Evolutionary conservation across 2,329 filamentous ascomycete genomes (phyloP).

Genomic region (Keithomyces neogunnii): DNA sequence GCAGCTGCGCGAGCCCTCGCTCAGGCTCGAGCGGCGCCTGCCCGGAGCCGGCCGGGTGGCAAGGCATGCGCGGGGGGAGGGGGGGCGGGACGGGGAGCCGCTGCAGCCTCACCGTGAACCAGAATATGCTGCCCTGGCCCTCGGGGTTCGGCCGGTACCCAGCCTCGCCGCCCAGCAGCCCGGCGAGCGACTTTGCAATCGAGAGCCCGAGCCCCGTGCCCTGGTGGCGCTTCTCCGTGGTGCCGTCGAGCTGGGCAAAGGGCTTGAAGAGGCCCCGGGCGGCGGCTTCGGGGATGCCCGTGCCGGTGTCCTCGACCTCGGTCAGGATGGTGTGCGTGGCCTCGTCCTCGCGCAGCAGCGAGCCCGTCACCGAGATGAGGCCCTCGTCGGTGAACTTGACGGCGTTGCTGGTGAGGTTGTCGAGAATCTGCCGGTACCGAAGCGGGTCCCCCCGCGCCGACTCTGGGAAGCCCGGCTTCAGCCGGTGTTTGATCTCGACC

Average conservation of each 20-base stretch:
- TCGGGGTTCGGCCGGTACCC: slow-evolving; percentile 79
- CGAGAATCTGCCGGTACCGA: slow-evolving; percentile 89
- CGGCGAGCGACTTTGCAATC: slow-evolving; percentile 90
- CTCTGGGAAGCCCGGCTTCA: slow-evolving; percentile 90
- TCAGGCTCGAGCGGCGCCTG: too few relatives aligned
- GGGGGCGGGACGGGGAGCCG: too few relatives aligned
- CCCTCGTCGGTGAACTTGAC: slow-evolving; percentile 99
- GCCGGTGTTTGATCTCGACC: slow-evolving; percentile 90
- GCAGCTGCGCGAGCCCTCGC: slow-evolving; percentile 71
- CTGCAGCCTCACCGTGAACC: slow-evolving; percentile 78
- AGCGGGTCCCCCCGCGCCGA: slow-evolving; percentile 95
- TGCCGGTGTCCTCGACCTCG: slow-evolving; percentile 90
- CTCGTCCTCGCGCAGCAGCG: slow-evolving; percentile 56
- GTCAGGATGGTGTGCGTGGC: slow-evolving; percentile 81
- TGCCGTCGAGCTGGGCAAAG: slow-evolving; percentile 96
- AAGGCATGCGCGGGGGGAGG: too few relatives aligned
- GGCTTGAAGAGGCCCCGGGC: slow-evolving; percentile 96
- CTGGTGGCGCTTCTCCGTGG: slow-evolving; percentile 91
- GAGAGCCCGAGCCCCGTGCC: slow-evolving; percentile 89
- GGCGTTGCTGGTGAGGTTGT: slow-evolving; percentile 94
- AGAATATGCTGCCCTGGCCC: slow-evolving; percentile 86
- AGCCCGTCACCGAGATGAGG: slow-evolving; percentile 75
- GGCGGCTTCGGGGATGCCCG: slow-evolving; percentile 92
- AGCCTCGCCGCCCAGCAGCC: slow-evolving; percentile 90
- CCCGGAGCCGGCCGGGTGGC: too few relatives aligned